These are phyloP conservation scores for Carex littledalei DNA, from an alignment of 176 grass and related monocot species.

Conservation along the genomic window DNA sequence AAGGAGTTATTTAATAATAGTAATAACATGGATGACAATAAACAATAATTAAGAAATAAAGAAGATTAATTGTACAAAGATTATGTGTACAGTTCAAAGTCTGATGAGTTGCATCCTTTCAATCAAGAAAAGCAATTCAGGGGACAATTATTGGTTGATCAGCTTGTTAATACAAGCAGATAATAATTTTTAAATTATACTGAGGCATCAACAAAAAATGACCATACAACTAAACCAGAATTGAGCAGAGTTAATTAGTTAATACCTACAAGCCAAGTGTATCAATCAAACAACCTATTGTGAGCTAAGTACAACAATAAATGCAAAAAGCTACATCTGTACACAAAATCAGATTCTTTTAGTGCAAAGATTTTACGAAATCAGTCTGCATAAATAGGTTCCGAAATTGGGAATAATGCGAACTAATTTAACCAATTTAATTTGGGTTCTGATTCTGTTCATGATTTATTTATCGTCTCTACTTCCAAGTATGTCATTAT, in stretches of 20 bases:
- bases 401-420: not conserved
- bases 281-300: not conserved
- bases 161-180: not conserved
- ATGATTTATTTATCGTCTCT: not conserved
- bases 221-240: not conserved
- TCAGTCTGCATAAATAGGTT: not conserved
- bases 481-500: not conserved
- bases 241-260: not conserved
- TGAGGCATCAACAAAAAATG: not conserved
- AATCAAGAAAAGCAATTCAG: not conserved
- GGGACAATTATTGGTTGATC: not conserved
- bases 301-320: not conserved
- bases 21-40: not conserved
- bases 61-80: not conserved
- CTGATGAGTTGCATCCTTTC: not conserved
- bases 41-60: not conserved
- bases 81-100: not conserved
- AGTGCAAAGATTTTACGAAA: not conserved
- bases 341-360: not conserved
- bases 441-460: not conserved
- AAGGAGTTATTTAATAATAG: not conserved
- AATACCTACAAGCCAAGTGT: not conserved
- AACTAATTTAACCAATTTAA: not conserved
- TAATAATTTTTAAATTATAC: not conserved
- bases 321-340: not conserved